phyloP scores from a whole-genome alignment of 129 eudicot genomes.

The carrot (Daucus carota) region DNA sequence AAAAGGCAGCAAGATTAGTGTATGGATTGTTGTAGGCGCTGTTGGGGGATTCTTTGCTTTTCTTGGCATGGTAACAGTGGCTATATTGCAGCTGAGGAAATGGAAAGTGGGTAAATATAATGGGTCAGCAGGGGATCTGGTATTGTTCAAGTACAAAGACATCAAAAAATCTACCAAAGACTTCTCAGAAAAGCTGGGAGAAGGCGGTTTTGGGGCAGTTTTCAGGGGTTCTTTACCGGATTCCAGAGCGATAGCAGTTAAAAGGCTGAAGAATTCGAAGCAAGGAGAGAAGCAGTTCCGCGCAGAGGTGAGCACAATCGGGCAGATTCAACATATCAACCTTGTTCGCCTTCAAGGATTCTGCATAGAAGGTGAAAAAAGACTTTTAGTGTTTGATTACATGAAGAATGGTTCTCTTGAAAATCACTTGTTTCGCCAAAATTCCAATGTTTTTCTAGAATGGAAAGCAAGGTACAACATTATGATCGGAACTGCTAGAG shows the following conservation, averaged over 20 bases:
- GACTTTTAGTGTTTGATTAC: constrained; percentile 12
- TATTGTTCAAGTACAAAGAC: constrained; percentile 6
- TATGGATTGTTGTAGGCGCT: constrained; percentile 2
- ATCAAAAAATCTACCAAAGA: constrained; percentile 7
- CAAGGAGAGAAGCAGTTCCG: constrained; percentile 21
- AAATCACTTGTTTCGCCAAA: constrained; percentile 2
- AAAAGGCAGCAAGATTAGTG: background rate
- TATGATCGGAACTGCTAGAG: constrained; percentile 11
- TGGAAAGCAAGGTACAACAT: constrained; percentile 16
- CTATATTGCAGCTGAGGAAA: background rate
- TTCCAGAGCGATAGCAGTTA: constrained; percentile 13
- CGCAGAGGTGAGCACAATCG: constrained; percentile 17
- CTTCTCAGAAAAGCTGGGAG: constrained; percentile 16
- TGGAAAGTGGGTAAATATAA: background rate
- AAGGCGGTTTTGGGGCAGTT: constrained; percentile 18
- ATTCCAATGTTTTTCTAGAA: background rate
- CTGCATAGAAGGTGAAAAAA: constrained; percentile 12
- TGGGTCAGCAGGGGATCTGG: background rate
- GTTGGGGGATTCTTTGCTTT: constrained; percentile 4
- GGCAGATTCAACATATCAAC: constrained; percentile 15
- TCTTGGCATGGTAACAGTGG: background rate
- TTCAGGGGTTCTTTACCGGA: constrained; percentile 11
- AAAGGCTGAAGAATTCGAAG: constrained; percentile 5
- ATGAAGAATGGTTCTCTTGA: constrained; percentile 16
- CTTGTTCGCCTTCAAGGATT: constrained; percentile 17